Evolutionary conservation across 108 stramenopile genomes (phyloP).

Genomic region (Hondaea fermentalgiana): DNA sequence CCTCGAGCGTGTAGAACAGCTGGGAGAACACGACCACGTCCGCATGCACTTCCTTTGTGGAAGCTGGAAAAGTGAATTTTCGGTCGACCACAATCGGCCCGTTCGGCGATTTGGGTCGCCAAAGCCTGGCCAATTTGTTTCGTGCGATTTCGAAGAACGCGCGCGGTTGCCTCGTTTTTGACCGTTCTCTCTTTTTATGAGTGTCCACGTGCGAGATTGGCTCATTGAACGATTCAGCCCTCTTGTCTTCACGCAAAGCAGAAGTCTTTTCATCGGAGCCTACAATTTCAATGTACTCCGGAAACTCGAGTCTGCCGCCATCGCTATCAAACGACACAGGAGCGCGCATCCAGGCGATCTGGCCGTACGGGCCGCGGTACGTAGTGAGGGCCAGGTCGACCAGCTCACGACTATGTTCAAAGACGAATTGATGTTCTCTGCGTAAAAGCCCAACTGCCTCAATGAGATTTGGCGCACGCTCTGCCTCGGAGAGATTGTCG

Average conservation of each 20-base stretch:
- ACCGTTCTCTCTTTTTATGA: background rate
- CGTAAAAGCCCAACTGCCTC: background rate
- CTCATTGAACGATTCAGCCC: no score
- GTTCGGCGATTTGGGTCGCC: background rate
- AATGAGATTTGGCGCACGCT: background rate
- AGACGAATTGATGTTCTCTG: background rate
- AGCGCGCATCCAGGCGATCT: background rate
- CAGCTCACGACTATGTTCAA: background rate
- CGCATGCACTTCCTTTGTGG: background rate
- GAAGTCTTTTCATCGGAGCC: no score
- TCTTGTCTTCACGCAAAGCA: no score
- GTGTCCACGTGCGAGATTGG: no score
- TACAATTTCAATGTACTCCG: background rate
- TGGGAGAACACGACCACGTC: background rate
- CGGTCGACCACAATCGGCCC: background rate
- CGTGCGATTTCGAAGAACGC: background rate
- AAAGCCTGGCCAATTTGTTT: background rate
- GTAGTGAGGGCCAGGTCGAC: background rate
- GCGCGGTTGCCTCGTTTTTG: background rate
- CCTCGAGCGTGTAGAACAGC: background rate
- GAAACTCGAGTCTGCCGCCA: background rate
- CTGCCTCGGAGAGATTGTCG: background rate
- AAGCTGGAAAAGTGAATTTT: background rate
- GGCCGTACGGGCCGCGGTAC: background rate
- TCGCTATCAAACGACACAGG: background rate